Percentiles rank a stretch among this genome's conserved stretches.
These are phyloP conservation scores for Lepidium didymum DNA, from an alignment of 345 rosid genomes.

Conservation along the genomic window DNA sequence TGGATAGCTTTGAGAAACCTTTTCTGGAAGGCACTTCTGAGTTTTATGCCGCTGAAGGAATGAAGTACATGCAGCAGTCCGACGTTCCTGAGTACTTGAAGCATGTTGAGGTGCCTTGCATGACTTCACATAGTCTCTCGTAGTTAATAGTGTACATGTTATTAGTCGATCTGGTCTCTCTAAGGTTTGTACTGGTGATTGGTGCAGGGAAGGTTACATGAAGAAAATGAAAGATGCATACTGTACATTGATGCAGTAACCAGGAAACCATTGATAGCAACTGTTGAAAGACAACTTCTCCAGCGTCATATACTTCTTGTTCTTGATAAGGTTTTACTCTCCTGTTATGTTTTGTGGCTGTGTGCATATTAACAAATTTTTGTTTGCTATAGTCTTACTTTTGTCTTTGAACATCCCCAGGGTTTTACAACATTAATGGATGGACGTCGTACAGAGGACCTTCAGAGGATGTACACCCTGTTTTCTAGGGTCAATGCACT, in stretches of 20 bases:
- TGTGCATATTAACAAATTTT: neutral
- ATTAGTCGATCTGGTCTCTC: constrained; percentile 3
- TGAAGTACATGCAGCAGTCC: constrained; percentile 95
- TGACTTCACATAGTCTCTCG: neutral
- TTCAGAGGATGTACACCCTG: constrained; percentile 69
- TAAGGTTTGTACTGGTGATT: constrained; percentile 9
- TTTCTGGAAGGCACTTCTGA: constrained; percentile 92
- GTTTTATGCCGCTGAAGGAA: constrained; percentile 96
- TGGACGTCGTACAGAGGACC: constrained; percentile 89
- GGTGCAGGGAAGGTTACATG: constrained; percentile 81
- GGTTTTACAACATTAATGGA: constrained; percentile 88
- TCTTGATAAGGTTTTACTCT: constrained; percentile 76
- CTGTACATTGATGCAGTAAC: constrained; percentile 81
- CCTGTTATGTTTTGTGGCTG: neutral
- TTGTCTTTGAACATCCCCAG: constrained; percentile 33
- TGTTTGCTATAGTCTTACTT: neutral
- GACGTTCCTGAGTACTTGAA: constrained; percentile 96
- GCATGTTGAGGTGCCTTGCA: constrained; percentile 81
- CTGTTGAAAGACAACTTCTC: constrained; percentile 83
- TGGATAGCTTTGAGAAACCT: constrained; percentile 87
- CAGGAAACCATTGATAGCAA: constrained; percentile 77
- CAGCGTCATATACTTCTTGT: constrained; percentile 78
- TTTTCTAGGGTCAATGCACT: constrained; percentile 81
- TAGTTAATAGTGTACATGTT: neutral
- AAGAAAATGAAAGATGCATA: constrained; percentile 93